Evolutionary conservation across 768 basidiomycete species (phyloP).

Genomic region (Trametes meyenii): DNA sequence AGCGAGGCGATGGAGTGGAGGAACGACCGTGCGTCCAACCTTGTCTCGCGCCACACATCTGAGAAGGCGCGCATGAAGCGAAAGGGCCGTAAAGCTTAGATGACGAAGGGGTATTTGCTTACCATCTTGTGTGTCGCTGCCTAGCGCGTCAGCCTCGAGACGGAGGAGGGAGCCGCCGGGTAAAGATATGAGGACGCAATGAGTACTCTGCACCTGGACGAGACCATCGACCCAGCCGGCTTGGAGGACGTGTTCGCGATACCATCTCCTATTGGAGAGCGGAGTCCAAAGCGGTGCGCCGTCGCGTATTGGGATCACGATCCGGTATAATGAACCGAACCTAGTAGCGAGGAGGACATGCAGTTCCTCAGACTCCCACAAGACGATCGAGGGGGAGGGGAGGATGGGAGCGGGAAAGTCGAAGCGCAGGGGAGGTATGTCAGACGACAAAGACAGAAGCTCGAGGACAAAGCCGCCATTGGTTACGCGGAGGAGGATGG

Average conservation of each 20-base stretch:
- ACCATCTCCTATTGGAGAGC: slow-evolving; percentile 56
- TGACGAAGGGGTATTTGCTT: slow-evolving; percentile 31
- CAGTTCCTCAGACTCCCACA: slow-evolving; percentile 50
- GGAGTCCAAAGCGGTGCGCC: slow-evolving; percentile 61
- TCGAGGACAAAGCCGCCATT: slow-evolving; percentile 77
- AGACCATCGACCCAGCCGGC: slow-evolving; percentile 43
- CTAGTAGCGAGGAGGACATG: slow-evolving; percentile 73
- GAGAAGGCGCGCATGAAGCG: background rate
- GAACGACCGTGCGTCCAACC: slow-evolving; percentile 65
- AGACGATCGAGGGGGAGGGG: slow-evolving; percentile 64
- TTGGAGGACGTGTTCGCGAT: slow-evolving; percentile 69
- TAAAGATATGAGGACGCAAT: slow-evolving; percentile 65
- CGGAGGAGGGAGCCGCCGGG: slow-evolving; percentile 67
- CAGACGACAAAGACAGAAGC: slow-evolving; percentile 70
- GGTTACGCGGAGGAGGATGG: slow-evolving; percentile 73
- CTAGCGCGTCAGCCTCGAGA: slow-evolving; percentile 64
- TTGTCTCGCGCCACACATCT: slow-evolving; percentile 75
- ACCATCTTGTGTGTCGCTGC: slow-evolving; percentile 62
- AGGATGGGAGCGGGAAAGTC: slow-evolving; percentile 74
- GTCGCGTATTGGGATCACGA: slow-evolving; percentile 63
- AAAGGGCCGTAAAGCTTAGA: slow-evolving; percentile 12
- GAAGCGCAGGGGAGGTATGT: slow-evolving; percentile 71
- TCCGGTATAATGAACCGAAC: slow-evolving; percentile 71
- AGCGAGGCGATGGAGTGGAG: slow-evolving; percentile 68
- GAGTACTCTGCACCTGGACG: slow-evolving; percentile 64